Base-by-base conservation (phyloP, 108 stramenopile genomes). In the Fistulifera solaris region DNA sequence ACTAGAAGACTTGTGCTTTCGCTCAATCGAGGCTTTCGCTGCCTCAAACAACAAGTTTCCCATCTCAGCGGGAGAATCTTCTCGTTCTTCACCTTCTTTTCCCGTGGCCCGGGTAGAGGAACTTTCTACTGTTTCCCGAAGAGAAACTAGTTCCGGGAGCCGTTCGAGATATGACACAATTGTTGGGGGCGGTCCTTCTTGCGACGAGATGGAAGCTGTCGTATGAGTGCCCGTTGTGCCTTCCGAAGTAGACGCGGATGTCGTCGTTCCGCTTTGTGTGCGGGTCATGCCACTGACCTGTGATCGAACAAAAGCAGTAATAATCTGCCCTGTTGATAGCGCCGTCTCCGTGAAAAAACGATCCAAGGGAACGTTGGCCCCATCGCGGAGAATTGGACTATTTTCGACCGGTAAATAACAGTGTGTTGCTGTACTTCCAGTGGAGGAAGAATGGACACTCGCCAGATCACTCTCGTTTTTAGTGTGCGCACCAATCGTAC, bases 131-230 rank as follows among this genome's bases (percentile, higher is more conserved):
- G 50, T 28, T 27, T 23, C 50, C 22, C 50, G 50, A 23, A 51
- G 11, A 3, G 22, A 46, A 18, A 46, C 21, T 5, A 46, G 44
- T 21, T 46, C 44, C 19, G 44, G 21, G 5, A 22, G 26, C 4
- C 50, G 50, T 16, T 51, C 50, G 26, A 51, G 27, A 27, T 51
- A 51, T 19, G 50, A 51, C 27, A 51, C 50, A 21, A 51, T 10
- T 5, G 50, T 51, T 8, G 50, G 50, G 6, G 50, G 50, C 3
- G 16, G 16, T 45, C 11, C 44, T 27, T 51, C 50, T 4, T 23
- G 15, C 11, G 50, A 23, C 25, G 50, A 23, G 16, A n/a, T 28
- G 27, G 50, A 51, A n/a, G 50, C 24, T n/a, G 26, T 51, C 25
- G 50, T 51, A 51, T 51, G 25, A 27, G 50, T 28, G 7, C n/a